These are phyloP conservation scores for Pharus latifolius DNA, from an alignment of 176 grass and related monocot species.

Conservation along the genomic window DNA sequence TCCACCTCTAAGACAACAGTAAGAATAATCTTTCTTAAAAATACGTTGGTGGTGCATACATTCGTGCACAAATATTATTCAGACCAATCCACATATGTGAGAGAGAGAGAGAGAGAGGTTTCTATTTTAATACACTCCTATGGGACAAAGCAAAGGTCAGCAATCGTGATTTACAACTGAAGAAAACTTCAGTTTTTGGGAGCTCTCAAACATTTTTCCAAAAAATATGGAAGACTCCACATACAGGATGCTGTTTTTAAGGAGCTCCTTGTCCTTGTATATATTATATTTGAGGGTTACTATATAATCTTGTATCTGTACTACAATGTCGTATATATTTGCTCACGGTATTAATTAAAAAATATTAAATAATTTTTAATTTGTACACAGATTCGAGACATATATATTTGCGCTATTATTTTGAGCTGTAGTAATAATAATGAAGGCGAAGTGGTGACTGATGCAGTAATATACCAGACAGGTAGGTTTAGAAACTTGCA, in stretches of 20 bases:
- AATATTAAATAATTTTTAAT: too few species aligned
- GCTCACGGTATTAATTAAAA: too few species aligned
- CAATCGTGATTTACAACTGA: slow-evolving; percentile 2
- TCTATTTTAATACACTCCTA: too few species aligned
- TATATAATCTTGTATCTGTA: too few species aligned
- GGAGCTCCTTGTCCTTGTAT: not conserved
- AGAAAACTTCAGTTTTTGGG: slow-evolving; percentile 5
- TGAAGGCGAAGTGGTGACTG: not conserved
- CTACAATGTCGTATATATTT: too few species aligned
- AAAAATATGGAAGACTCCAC: slow-evolving; percentile 19
- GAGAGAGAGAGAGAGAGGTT: too few species aligned
- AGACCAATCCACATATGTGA: too few species aligned
- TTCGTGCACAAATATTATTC: too few species aligned
- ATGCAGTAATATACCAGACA: not conserved
- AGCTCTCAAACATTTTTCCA: too few species aligned
- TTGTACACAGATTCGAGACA: too few species aligned
- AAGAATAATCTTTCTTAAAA: slow-evolving; percentile 10
- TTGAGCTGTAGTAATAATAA: not conserved
- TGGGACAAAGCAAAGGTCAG: slow-evolving; percentile 31
- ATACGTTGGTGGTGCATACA: too few species aligned
- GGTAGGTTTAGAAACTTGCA: slow-evolving; percentile 16
- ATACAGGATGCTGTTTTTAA: slow-evolving; percentile 27
- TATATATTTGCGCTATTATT: too few species aligned
- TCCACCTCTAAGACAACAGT: slow-evolving; percentile 4
- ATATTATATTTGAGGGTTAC: slow-evolving; percentile 11